Evolutionary conservation across 495 filamentous ascomycete species (phyloP).

Genomic region (Penicillium cinerascens): DNA sequence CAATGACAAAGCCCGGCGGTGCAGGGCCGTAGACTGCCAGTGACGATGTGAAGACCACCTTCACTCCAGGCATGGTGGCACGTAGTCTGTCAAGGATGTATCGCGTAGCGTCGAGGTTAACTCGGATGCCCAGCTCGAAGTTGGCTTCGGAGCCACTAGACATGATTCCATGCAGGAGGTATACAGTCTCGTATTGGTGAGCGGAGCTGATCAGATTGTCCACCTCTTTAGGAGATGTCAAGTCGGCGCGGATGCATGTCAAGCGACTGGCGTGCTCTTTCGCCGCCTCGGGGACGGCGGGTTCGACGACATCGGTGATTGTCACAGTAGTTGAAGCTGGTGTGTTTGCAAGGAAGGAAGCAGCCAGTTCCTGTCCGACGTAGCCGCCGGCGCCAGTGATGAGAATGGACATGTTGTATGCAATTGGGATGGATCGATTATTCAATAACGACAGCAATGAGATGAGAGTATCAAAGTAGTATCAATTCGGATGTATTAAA

Average conservation of each 20-base stretch:
- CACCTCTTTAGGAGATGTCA: slow-evolving; percentile 56
- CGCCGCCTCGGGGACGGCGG: slow-evolving; percentile 49
- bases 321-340: slow-evolving; percentile 51
- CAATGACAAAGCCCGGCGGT: slow-evolving; percentile 42
- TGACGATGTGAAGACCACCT: slow-evolving; percentile 58
- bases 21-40: slow-evolving; percentile 60
- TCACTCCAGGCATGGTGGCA: slow-evolving; percentile 53
- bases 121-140: slow-evolving; percentile 66
- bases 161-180: slow-evolving; percentile 86
- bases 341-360: slow-evolving; percentile 54
- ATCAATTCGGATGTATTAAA: not conserved
- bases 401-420: slow-evolving; percentile 55
- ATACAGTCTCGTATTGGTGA: slow-evolving; percentile 58
- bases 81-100: slow-evolving; percentile 61
- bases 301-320: slow-evolving; percentile 62
- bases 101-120: slow-evolving; percentile 72
- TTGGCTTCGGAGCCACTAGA: slow-evolving; percentile 71
- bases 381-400: slow-evolving; percentile 72
- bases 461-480: not conserved
- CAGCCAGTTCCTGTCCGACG: slow-evolving; percentile 64
- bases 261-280: slow-evolving; percentile 40
- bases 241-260: slow-evolving; percentile 57
- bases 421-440: not conserved
- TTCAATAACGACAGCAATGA: not conserved
- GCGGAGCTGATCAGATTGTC: slow-evolving; percentile 45